phyloP scores from a whole-genome alignment of 495 filamentous ascomycete genomes.

The Thermochaetoides thermophila region DNA sequence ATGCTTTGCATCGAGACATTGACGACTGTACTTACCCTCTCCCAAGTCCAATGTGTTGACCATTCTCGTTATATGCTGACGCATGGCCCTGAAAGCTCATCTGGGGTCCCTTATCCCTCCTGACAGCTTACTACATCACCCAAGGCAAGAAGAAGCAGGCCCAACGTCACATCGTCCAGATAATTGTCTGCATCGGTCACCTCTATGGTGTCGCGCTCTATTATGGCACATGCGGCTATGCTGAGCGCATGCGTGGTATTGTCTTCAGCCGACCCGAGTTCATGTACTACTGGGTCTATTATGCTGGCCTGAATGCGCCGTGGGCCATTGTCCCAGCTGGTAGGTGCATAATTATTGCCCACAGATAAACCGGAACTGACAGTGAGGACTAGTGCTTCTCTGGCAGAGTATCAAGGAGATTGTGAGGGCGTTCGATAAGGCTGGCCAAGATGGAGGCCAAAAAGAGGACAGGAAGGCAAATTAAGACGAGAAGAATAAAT shows the following conservation, averaged over 20 bases:
- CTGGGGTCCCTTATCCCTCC: conserved; percentile 73
- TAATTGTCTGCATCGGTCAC: conserved; percentile 61
- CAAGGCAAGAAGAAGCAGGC: conserved; percentile 31
- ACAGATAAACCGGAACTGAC: too few relatives aligned
- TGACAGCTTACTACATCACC: conserved; percentile 46
- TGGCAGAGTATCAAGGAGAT: conserved; percentile 32
- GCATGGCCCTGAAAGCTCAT: conserved; percentile 16
- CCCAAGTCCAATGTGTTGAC: not conserved
- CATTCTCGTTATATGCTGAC: not conserved
- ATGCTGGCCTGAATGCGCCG: conserved; percentile 69
- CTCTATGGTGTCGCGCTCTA: conserved; percentile 79
- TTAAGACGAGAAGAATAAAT: not conserved
- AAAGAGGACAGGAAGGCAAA: conserved; percentile 3
- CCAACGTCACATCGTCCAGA: conserved; percentile 55
- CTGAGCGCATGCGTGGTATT: conserved; percentile 39
- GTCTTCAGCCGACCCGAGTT: conserved; percentile 61
- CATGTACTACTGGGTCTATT: conserved; percentile 82
- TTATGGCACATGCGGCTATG: conserved; percentile 65
- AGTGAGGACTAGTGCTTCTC: conserved; percentile 29
- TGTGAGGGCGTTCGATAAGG: conserved; percentile 26
- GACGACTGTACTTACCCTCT: conserved; percentile 46
- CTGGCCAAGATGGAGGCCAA: not conserved
- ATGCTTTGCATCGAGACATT: conserved; percentile 76
- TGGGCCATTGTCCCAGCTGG: conserved; percentile 65
- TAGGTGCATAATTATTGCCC: too few relatives aligned